phyloP scores from a whole-genome alignment of 192 early-diverging fungal genomes.

The Chytriomyces sp. region DNA sequence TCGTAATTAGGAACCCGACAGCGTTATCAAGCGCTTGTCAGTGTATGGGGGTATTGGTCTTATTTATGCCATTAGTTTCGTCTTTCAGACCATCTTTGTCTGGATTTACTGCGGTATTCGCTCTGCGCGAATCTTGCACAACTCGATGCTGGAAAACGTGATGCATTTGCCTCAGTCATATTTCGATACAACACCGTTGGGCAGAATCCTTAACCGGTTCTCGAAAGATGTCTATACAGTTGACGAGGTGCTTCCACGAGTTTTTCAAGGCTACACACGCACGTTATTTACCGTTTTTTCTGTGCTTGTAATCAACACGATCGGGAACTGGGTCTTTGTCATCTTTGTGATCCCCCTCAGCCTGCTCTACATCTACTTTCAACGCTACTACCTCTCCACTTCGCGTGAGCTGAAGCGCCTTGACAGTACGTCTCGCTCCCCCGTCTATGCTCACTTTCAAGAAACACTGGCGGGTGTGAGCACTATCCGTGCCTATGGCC shows the following conservation, averaged over 20 bases:
- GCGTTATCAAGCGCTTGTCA: constrained; percentile 64
- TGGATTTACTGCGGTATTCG: constrained; percentile 82
- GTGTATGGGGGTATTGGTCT: constrained; percentile 84
- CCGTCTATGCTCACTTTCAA: constrained; percentile 60
- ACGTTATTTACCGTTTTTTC: constrained; percentile 53
- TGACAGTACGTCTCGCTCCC: constrained; percentile 56
- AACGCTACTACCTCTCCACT: constrained; percentile 55
- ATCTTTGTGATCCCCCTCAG: constrained; percentile 53
- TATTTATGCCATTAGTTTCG: constrained; percentile 63
- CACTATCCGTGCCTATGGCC: constrained; percentile 62
- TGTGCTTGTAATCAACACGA: constrained; percentile 53
- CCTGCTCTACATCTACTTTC: constrained; percentile 55
- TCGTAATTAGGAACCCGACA: constrained; percentile 40
- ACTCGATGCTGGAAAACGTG: constrained; percentile 75
- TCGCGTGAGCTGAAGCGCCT: constrained; percentile 63
- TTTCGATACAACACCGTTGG: constrained; percentile 79
- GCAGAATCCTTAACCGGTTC: constrained; percentile 87
- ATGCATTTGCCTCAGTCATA: constrained; percentile 73
- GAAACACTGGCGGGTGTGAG: constrained; percentile 59
- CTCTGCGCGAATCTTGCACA: constrained; percentile 74
- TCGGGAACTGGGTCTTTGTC: constrained; percentile 50
- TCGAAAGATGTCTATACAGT: constrained; percentile 82
- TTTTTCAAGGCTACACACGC: constrained; percentile 54
- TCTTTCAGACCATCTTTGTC: constrained; percentile 70
- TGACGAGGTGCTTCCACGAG: constrained; percentile 66